phyloP scores from a whole-genome alignment of 2,329 filamentous ascomycete genomes.

The Ustilaginoidea virens region DNA sequence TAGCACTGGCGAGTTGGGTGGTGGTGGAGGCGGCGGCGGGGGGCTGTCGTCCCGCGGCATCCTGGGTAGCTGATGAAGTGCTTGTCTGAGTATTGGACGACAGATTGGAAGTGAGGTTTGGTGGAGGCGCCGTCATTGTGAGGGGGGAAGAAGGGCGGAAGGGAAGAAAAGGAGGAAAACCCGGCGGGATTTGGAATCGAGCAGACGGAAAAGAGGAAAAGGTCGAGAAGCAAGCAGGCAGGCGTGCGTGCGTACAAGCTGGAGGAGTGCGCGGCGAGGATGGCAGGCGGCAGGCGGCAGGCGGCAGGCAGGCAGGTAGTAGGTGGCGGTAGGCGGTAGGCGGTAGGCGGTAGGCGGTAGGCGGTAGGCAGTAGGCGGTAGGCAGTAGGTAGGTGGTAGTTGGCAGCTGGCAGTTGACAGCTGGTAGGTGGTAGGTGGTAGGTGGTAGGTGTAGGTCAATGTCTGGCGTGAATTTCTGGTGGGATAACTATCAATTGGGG shows the following conservation, averaged over 20 bases:
- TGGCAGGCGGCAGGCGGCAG: too few relatives aligned
- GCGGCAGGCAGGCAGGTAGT: too few relatives aligned
- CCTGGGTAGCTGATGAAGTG: constrained; percentile 21
- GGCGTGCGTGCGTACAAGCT: constrained; percentile 10
- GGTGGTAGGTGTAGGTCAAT: too few relatives aligned
- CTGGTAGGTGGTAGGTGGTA: too few relatives aligned
- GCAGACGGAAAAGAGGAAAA: constrained; percentile 12
- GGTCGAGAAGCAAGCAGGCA: constrained; percentile 14
- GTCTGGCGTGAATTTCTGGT: too few relatives aligned
- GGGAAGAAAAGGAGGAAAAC: constrained; percentile 9
- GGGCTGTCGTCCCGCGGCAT: constrained; percentile 51
- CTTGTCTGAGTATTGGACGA: constrained; percentile 11
- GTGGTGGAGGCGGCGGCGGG: constrained; percentile 43
- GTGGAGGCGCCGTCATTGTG: constrained; percentile 18
- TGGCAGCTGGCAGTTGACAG: too few relatives aligned
- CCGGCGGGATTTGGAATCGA: constrained; percentile 11
- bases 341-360: too few relatives aligned
- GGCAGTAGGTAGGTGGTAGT: too few relatives aligned
- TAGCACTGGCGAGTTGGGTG: constrained; percentile 52
- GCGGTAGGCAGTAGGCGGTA: too few relatives aligned
- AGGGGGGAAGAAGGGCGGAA: constrained; percentile 13
- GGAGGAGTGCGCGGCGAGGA: too few relatives aligned
- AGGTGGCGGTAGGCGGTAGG: too few relatives aligned
- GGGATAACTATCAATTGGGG: too few relatives aligned
- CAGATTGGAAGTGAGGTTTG: constrained; percentile 8